Base-by-base conservation (phyloP, 768 basidiomycete species). In the Tylopilus vinaceipallidus region DNA sequence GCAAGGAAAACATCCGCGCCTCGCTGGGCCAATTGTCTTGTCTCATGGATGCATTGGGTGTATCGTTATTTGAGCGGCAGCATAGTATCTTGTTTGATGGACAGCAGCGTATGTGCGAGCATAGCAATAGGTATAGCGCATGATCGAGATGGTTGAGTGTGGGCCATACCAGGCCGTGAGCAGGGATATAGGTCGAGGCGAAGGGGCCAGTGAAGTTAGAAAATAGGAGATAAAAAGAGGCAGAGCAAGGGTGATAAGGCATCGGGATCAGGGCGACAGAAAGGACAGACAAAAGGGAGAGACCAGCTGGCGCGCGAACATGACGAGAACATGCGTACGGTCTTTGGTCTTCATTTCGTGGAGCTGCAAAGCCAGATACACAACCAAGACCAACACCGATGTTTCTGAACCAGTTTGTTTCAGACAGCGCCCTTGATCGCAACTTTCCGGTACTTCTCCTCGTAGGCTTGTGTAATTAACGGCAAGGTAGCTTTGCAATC, bases 341-440 rank as follows among this genome's bases (percentile, higher is more conserved):
- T 45, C 36, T 47, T 35, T 50, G 49, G 36, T 48, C 53, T 53
- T 54, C 47, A 36, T 52, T 43, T 60, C 60, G 42, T 26, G 20
- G 49, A 51, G 49, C 48, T 43, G 53, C 46, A 29, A 35, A 34
- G 35, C 50, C 50, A 35, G 46, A 26, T 17, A 35, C 22, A 26
- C 29, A 24, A 32, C 33, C 46, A 47, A 33, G 47, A 30, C 45
- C 24, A 19, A 38, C 20, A 45, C 52, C 54, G 48, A 32, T 40
- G 37, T 38, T 35, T 50, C 49, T 49, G 17, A 32, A 42, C 35
- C 8, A 19, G 27, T 50, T 22, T 36, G 36, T 45, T 38, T 66
- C 75, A 94, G 71, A 95, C 88, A 64, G 94, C 92, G 59, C 95
- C 95, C 75, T 84, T 94, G 70, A 98, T 91, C 61, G 82, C 83